Base-by-base conservation (phyloP, 1,139 yeast species). In the Hemisphaericaspora xylofermentans region DNA sequence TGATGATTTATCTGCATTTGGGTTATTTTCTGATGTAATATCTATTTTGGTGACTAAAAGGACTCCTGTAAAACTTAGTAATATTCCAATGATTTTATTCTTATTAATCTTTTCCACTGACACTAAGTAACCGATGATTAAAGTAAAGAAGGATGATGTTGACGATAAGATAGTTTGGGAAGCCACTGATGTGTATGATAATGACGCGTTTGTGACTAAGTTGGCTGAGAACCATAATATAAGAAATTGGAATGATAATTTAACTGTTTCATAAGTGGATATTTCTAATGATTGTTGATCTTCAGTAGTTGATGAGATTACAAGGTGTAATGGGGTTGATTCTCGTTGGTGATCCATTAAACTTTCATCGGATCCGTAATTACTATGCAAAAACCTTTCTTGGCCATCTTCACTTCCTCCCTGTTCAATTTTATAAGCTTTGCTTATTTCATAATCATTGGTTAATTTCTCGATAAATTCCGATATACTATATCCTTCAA, bases 111-210 rank as follows among this genome's bases (percentile, higher is more conserved):
- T 65, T 61, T 93, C 98, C 7, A 89, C 78, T 24, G 81, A 69
- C 46, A 81, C 83, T 17, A 85, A 47, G 42, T 82, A 80, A 0
- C 98, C 98, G n/a, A 91, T 73, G 3, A 89, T 53, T 34, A 93
- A 72, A 0, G 98, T 93, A 75, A 93, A 93, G 58, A 93, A 89
- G 12, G 96, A 86, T 6, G 95, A 85, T 0, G 98, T 89, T 32
- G 96, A 85, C 7, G 96, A 84, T 34, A 93, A 65, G 28, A 93
- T 91, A 3, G 98, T 93, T 54, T 94, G 97, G 15, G 93, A 84
- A 8, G 95, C 95, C 24, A 91, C 98, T 10, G 93, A 83, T 0
- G 98, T 93, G 62, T 84, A 91, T 25, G 87, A 76, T 40, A 91
- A 72, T 14, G 95, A 83, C 1, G 96, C 88, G 61, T 93, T 93